Percentiles rank a stretch among this genome's conserved stretches.
Conservation (phyloP, 1,284 basidiomycete genomes). For the Leccinum pseudoinsigne region DNA sequence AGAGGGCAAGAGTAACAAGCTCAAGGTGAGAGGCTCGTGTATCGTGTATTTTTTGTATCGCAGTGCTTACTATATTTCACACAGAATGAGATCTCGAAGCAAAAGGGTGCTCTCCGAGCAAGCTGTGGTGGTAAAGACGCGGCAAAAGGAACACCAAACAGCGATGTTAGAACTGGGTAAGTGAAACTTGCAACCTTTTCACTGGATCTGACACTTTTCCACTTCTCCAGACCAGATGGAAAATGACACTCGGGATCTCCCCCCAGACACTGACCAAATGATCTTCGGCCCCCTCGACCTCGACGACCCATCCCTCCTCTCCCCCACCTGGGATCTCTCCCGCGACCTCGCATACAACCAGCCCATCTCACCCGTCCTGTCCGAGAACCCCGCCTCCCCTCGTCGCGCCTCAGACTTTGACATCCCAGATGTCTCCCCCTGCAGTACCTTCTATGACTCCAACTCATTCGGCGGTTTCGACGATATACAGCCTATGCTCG, state of each 20-base stretch:
- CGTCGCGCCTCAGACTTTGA: constrained; percentile 35
- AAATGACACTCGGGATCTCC: constrained; percentile 47
- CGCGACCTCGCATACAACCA: constrained; percentile 38
- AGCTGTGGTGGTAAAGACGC: no score
- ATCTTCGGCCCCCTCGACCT: constrained; percentile 65
- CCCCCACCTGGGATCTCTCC: constrained; percentile 47
- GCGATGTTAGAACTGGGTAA: no score
- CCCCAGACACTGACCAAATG: constrained; percentile 48
- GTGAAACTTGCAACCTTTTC: no score
- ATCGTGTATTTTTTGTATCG: no score
- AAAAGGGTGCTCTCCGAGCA: no score
- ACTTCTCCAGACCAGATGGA: no score
- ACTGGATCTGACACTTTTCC: no score
- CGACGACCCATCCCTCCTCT: constrained; percentile 48
- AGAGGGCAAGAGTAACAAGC: no score
- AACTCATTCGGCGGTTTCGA: constrained; percentile 30
- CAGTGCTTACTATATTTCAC: no score
- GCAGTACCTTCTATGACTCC: constrained; percentile 33
- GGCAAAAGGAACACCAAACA: no score
- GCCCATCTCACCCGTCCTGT: constrained; percentile 35
- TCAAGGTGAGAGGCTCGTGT: no score
- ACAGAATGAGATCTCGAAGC: no score
- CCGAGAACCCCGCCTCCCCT: constrained; percentile 32
- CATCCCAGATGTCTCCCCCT: constrained; percentile 35
- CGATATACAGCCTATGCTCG: constrained; percentile 30